phyloP scores from a whole-genome alignment of 331 rosid genomes.

The Erythrophleum ivorense region DNA sequence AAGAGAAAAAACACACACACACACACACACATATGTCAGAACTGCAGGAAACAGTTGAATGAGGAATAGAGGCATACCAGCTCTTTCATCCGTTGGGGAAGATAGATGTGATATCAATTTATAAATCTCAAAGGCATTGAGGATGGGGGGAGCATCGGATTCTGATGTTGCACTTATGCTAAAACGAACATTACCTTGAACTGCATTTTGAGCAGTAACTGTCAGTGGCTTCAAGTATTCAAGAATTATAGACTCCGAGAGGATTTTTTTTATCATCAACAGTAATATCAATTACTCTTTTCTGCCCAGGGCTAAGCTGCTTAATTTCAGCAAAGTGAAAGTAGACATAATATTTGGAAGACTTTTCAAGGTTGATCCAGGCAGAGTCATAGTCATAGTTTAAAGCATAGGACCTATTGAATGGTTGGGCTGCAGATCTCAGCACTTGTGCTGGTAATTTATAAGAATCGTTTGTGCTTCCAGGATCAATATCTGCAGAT shows the following conservation, averaged over 20 bases:
- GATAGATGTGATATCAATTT: no score
- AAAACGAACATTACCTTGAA: not conserved
- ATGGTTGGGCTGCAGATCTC: slow-evolving; percentile 24
- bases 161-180: slow-evolving; percentile 16
- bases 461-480: not conserved
- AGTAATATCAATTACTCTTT: slow-evolving; percentile 31
- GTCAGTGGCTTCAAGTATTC: slow-evolving; percentile 32
- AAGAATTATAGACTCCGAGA: slow-evolving; percentile 25
- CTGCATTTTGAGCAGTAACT: not conserved
- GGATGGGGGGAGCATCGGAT: slow-evolving; percentile 57
- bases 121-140: slow-evolving; percentile 54
- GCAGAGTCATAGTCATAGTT: not conserved
- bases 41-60: no score
- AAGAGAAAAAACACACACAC: no score
- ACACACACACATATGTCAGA: no score
- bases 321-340: slow-evolving; percentile 50
- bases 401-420: not conserved
- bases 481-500: not conserved
- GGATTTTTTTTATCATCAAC: not conserved
- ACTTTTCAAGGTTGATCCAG: not conserved
- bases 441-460: slow-evolving; percentile 29
- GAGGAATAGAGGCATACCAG: not conserved
- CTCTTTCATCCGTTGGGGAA: slow-evolving; percentile 19
- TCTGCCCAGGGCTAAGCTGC: slow-evolving; percentile 15
- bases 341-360: slow-evolving; percentile 9